Evolutionary conservation across 2,329 filamentous ascomycete species (phyloP), one percentile per base, ranked within the genome.

Genomic region (Colletotrichum limetticola): DNA sequence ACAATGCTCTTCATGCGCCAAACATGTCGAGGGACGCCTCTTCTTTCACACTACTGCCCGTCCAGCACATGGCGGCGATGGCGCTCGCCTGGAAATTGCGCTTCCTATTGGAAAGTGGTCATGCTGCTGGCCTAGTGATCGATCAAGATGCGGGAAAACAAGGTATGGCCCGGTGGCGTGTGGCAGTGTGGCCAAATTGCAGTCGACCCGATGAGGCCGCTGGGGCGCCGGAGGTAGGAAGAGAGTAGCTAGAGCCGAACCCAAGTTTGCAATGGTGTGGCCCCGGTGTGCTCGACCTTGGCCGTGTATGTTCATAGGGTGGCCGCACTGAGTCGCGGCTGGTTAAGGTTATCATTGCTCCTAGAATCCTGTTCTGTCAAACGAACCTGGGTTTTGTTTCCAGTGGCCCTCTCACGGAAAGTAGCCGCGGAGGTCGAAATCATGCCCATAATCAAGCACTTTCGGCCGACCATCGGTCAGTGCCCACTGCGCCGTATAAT

Each of bases 311-410:
- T 28, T 24, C 24, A 22, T 37, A 19, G 26, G 46, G 22, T 66
- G 28, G 22, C 63, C n/a, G 26, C 19, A 16, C 37, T 61, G 66
- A 66, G n/a, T 58, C 60, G 71, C 49, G 56, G 60, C 35, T 59
- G 56, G 65, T 66, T 70, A 72, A 72, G 71, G 71, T 71, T 71
- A 66, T 66, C 46, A 61, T 46, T 66, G 60, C 55, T 65, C 60
- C 46, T 65, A 37, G 35, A 26, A 42, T 70, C 22, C 55, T 57
- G 42, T 70, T 19, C 55, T 61, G 66, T 42, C 66, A 65, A 59
- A 56, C 26, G 28, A 63, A 60, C 55, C 66, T 61, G 46, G 42
- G 26, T n/a, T 42, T 30, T n/a, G 28, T 46, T 30, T 53, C 42
- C 14, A 53, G 30, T 59, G 70, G 46, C 16, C 28, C 55, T 60